Base-by-base conservation (phyloP, 805 yeast species). In the Sugiyamaella marilandica region DNA sequence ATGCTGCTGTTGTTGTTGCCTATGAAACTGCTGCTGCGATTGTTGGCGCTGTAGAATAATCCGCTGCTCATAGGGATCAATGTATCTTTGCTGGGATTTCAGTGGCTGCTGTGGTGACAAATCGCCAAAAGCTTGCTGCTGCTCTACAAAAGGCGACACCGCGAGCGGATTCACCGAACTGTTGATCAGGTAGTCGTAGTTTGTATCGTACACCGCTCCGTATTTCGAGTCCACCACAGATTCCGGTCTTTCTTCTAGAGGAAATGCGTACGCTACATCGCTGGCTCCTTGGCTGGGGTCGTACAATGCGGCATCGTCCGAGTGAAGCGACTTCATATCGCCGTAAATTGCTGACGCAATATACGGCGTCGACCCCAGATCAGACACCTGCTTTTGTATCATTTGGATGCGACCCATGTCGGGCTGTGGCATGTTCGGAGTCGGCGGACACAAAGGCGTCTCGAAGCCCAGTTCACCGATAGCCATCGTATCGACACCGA, bases 21-120 rank as follows among this genome's bases (percentile, higher is more conserved):
- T 56, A 7, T 44, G 41, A 26, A 41, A 16, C 29, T 35, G 50
- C 39, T 33, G 55, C 41, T 48, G 51, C 21, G 21, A 41, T 45
- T 54, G 56, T 51, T 55, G 63, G 51, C 52, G 61, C 37, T 53
- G 57, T 45, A 34, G 9, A 14, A n/a, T 5, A 14, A 34, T 34
- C 33, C 10, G 35, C 24, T 44, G 47, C 24, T 44, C 47, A 10
- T 44, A 44, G 32, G 37, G 37, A 14, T 34, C 37, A 14, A 34
- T 10, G 16, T 34, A 34, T 13, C 16, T 5, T 5, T 34, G 37
- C 37, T 13, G 37, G 5, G 37, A 5, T 14, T n/a, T 34, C 16
- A 14, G 3, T 5, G n/a, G 16, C 37, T 34, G 37, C 37, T 34
- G 37, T 5, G 18, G 18, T 13, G 43, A 21, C 43, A 39, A 14